phyloP scores from a whole-genome alignment of 2,329 filamentous ascomycete species.

The Claviceps paspali region DNA sequence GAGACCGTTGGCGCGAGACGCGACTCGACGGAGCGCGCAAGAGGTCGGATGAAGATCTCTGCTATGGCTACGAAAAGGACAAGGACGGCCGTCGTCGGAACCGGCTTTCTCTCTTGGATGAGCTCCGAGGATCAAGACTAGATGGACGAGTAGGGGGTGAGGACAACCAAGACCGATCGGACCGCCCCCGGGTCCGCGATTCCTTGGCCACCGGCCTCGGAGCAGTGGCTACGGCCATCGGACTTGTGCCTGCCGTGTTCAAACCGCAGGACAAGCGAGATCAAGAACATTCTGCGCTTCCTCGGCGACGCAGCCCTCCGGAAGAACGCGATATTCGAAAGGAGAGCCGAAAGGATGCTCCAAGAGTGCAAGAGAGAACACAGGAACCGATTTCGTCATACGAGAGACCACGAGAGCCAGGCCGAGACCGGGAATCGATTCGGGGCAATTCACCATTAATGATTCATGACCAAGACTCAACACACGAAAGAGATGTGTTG shows the following conservation, averaged over 20 bases:
- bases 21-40: constrained; percentile 15
- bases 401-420: constrained; percentile 3
- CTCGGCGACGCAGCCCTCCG: constrained; percentile 16
- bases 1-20: constrained; percentile 21
- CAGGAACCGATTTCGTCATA: constrained; percentile 6
- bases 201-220: constrained; percentile 33
- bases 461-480: constrained; percentile 2
- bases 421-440: not conserved
- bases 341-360: constrained; percentile 9
- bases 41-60: constrained; percentile 17
- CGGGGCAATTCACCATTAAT: constrained; percentile 1
- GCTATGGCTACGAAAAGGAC: constrained; percentile 14
- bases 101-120: constrained; percentile 12
- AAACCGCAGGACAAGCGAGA: constrained; percentile 23
- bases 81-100: constrained; percentile 15
- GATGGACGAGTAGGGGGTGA: constrained; percentile 17
- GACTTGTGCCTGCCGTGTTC: constrained; percentile 22
- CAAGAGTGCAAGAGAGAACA: constrained; percentile 7
- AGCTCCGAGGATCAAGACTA: constrained; percentile 16
- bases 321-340: constrained; percentile 14
- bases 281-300: constrained; percentile 15
- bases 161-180: constrained; percentile 18
- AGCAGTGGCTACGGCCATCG: constrained; percentile 32
- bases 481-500: not conserved
- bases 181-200: constrained; percentile 29